Evolutionary conservation across 2,329 filamentous ascomycete species (phyloP).

Genomic region (Hymenotorrendiella dingleyae): DNA sequence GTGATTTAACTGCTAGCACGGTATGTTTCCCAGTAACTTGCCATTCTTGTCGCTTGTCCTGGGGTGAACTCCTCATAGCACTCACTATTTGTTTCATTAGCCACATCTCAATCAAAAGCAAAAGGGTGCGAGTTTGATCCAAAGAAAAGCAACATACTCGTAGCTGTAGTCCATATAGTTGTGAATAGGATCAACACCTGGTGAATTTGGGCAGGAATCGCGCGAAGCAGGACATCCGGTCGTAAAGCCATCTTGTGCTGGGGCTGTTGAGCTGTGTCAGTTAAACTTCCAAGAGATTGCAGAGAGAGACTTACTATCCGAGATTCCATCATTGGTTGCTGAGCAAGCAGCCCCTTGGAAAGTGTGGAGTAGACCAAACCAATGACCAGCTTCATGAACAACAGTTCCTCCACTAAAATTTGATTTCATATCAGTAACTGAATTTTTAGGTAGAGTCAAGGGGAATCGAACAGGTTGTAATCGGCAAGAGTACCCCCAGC

Average conservation of each 20-base stretch:
- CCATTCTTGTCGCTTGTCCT: constrained; percentile 12
- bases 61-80: constrained; percentile 40
- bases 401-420: constrained; percentile 35
- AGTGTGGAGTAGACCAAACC: constrained; percentile 43
- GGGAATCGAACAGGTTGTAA: constrained; percentile 34
- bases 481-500: constrained; percentile 33
- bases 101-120: background rate
- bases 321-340: constrained; percentile 33
- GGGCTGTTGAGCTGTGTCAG: too few species aligned
- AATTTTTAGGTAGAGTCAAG: too few species aligned
- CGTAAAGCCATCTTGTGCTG: constrained; percentile 31
- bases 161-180: constrained; percentile 35
- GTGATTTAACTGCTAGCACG: constrained; percentile 5
- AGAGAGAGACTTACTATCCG: too few species aligned
- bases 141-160: constrained; percentile 24
- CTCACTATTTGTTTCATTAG: constrained; percentile 5
- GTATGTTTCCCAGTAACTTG: constrained; percentile 11
- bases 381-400: constrained; percentile 43
- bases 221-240: constrained; percentile 36
- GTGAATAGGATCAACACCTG: constrained; percentile 28
- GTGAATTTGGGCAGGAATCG: constrained; percentile 28
- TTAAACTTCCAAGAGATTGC: too few species aligned
- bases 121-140: background rate
- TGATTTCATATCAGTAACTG: too few species aligned
- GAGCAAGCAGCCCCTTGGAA: constrained; percentile 40